A percentile compares a stretch with the other conserved stretches of the same genome.
phyloP scores from a whole-genome alignment of 345 rosid genomes.

The Pistacia integerrima region DNA sequence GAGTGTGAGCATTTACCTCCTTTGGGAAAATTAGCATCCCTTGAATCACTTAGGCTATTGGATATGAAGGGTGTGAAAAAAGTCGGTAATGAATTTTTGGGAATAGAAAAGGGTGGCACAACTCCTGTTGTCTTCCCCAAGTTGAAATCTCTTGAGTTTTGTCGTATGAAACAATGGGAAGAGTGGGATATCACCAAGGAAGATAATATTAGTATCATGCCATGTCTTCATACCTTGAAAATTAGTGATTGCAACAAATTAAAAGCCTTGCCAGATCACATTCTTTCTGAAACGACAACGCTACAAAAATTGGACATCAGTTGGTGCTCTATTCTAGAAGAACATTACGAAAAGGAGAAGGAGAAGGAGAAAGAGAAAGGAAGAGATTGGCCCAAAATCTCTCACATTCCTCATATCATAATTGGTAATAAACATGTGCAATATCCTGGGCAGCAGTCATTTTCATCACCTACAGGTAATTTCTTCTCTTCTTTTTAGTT shows the following conservation, averaged over 20 bases:
- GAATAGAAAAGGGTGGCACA: neutral
- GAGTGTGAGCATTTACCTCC: slow-evolving; percentile 1
- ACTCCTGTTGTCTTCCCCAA: neutral
- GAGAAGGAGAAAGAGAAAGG: neutral
- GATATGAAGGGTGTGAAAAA: neutral
- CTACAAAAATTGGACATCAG: slow-evolving; percentile 1
- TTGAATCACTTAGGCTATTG: neutral
- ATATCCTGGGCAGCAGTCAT: neutral
- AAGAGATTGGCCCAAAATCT: neutral
- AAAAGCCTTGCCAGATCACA: slow-evolving; percentile 2
- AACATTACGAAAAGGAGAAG: no score
- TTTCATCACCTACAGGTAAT: neutral
- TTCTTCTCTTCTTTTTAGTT: neutral
- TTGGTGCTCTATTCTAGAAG: neutral
- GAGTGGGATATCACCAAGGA: neutral
- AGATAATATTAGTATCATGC: slow-evolving; percentile 6
- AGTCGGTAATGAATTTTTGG: neutral
- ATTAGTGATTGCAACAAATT: neutral
- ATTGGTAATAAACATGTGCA: neutral
- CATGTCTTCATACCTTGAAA: slow-evolving; percentile 7
- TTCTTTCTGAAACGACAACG: neutral
- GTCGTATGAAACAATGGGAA: neutral
- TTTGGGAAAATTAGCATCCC: neutral
- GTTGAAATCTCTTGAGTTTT: neutral
- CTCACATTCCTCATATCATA: slow-evolving; percentile 6